Conservation (phyloP, 1,139 yeast species). For the Hyphopichia pseudoburtonii region DNA sequence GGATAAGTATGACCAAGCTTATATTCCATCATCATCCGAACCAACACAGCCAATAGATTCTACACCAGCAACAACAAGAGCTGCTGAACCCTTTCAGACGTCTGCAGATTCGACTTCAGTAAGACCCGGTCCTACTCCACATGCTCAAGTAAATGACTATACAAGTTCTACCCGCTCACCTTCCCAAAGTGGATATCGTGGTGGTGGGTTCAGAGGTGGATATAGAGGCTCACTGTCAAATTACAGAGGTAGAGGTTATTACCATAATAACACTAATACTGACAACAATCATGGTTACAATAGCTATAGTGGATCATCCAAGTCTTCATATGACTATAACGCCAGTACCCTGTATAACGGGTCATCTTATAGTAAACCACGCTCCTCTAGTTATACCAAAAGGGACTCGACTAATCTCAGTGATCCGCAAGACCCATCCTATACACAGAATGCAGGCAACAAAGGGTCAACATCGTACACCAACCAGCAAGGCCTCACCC, state of each 20-base stretch:
- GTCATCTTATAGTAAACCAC: not conserved
- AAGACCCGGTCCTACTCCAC: not conserved
- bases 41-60: not conserved
- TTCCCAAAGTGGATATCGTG: not conserved
- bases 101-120: too few relatives aligned
- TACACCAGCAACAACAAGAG: not conserved
- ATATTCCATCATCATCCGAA: too few relatives aligned
- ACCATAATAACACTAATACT: conserved; percentile 5
- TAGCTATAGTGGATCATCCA: not conserved
- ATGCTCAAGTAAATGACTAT: too few relatives aligned
- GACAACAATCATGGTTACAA: conserved; percentile 1
- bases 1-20: not conserved
- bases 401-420: not conserved
- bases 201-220: conserved; percentile 11
- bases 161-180: too few relatives aligned
- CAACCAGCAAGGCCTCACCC: not conserved
- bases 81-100: too few relatives aligned
- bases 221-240: conserved; percentile 9
- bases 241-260: conserved; percentile 6
- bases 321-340: not conserved
- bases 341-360: too few relatives aligned
- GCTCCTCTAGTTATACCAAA: conserved; percentile 1
- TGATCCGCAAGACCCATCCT: not conserved
- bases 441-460: not conserved
- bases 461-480: not conserved